A percentile compares a stretch with the other conserved stretches of the same genome.
phyloP scores from a whole-genome alignment of 805 yeast genomes.

The Candida krabiensis region DNA sequence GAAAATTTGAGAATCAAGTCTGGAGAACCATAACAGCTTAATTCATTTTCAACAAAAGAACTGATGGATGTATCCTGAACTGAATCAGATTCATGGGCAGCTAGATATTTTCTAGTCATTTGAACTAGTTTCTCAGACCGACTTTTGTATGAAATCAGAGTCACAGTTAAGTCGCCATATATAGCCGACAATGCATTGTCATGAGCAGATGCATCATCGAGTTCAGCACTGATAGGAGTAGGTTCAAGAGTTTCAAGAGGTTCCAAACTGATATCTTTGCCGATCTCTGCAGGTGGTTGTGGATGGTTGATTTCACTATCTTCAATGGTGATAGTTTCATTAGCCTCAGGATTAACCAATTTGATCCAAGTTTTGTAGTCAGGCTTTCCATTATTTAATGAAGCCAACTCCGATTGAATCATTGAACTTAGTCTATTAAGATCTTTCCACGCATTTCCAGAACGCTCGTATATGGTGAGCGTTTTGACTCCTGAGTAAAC shows the following conservation, averaged over 20 bases:
- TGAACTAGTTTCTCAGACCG: constrained; percentile 6
- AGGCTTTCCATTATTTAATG: constrained; percentile 17
- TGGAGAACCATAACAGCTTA: constrained; percentile 15
- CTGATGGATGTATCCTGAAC: constrained; percentile 3
- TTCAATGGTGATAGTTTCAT: constrained; percentile 16
- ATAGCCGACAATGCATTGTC: constrained; percentile 7
- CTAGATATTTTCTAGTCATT: constrained; percentile 5
- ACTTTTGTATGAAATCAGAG: constrained; percentile 10
- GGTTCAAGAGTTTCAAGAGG: constrained; percentile 12
- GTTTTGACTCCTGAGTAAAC: constrained; percentile 24
- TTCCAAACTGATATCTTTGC: constrained; percentile 5
- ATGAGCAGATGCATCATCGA: constrained; percentile 8
- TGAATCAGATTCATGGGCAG: not conserved
- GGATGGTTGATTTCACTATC: constrained; percentile 8
- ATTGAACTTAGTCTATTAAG: constrained; percentile 23
- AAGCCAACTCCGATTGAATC: constrained; percentile 25
- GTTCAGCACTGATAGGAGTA: constrained; percentile 15
- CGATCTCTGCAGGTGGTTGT: not conserved
- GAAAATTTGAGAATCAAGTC: constrained; percentile 22
- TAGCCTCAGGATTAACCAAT: constrained; percentile 20
- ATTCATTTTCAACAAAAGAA: constrained; percentile 13
- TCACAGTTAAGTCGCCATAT: constrained; percentile 14
- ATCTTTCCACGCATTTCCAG: constrained; percentile 32
- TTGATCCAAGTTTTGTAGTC: constrained; percentile 22
- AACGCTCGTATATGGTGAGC: constrained; percentile 28